A percentile compares a stretch with the other conserved stretches of the same genome.
Evolutionary conservation across 106 monocot genomes (phyloP).

Genomic region (Dactylorhiza incarnata): DNA sequence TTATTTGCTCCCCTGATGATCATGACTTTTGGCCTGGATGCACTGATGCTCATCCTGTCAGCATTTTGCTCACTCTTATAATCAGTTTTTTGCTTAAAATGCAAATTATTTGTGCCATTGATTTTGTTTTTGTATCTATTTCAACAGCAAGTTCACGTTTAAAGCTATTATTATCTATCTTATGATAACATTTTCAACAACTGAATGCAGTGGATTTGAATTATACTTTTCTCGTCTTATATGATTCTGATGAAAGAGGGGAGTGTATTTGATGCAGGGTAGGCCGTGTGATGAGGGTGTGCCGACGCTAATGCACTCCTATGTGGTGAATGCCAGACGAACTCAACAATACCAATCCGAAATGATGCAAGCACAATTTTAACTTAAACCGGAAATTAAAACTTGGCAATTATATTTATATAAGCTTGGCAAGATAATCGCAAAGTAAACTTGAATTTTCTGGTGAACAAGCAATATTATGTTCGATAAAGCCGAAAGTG

Average conservation of each 20-base stretch:
- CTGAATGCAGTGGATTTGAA: background rate
- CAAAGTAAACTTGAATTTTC: no score
- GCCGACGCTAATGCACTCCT: no score
- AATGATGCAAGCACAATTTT: no score
- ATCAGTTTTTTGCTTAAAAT: background rate
- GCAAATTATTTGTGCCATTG: background rate
- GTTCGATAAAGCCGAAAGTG: no score
- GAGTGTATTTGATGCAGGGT: no score
- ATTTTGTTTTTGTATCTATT: background rate
- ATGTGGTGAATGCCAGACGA: no score
- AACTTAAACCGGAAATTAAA: no score
- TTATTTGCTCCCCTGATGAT: background rate
- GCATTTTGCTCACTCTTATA: background rate
- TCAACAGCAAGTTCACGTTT: background rate
- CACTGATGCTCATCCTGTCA: background rate
- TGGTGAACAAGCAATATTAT: no score
- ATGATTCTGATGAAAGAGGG: background rate
- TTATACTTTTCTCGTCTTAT: background rate
- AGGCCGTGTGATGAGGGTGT: no score
- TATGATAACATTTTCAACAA: background rate
- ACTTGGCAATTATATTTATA: no score
- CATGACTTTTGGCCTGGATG: background rate
- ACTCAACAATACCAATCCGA: no score
- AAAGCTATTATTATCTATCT: background rate
- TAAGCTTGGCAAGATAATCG: no score